Conservation (phyloP, 345 rosid genomes). For the Eucalyptus tenuipes region DNA sequence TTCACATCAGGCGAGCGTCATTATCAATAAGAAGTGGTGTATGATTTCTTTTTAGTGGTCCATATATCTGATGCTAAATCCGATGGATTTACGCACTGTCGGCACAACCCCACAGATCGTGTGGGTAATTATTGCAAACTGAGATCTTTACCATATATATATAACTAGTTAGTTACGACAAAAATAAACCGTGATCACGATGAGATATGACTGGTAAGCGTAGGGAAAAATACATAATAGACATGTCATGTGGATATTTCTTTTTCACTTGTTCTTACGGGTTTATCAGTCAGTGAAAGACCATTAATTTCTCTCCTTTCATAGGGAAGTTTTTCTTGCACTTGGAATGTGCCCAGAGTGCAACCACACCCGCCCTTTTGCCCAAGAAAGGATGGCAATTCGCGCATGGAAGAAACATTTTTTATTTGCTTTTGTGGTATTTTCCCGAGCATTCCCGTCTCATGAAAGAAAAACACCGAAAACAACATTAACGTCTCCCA, state of each 20-base stretch:
- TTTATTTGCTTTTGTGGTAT: neutral
- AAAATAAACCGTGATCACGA: too few relatives aligned
- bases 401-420: neutral
- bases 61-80: too few relatives aligned
- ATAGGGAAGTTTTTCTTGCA: neutral
- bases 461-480: neutral
- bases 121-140: neutral
- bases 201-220: too few relatives aligned
- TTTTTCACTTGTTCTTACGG: too few relatives aligned
- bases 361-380: neutral
- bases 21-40: too few relatives aligned
- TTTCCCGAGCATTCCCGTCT: neutral
- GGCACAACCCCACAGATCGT: neutral
- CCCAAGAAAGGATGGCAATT: neutral
- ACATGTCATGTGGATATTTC: neutral
- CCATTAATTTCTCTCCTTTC: neutral
- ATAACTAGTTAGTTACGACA: too few relatives aligned
- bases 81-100: too few relatives aligned
- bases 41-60: too few relatives aligned
- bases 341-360: too few relatives aligned
- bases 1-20: accelerated
- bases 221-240: too few relatives aligned
- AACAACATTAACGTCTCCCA: neutral
- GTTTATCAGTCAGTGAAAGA: neutral
- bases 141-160: too few relatives aligned